Percentiles rank a stretch among this genome's conserved stretches.
phyloP scores from a whole-genome alignment of 169 alveolate species.

The Theileria annulata region DNA sequence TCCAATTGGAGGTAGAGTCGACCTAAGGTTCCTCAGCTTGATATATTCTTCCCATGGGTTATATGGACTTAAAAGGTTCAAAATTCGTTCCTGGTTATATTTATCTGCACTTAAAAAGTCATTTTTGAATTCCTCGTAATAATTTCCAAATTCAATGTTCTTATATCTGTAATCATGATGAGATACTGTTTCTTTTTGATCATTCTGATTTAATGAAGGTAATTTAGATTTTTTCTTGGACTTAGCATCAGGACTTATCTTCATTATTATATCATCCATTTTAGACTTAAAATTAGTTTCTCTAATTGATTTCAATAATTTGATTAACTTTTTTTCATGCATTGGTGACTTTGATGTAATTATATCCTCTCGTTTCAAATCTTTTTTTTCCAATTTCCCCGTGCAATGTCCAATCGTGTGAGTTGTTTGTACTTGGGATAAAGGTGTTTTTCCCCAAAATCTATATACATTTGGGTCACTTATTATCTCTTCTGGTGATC shows the following conservation, averaged over 20 bases:
- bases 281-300: slow-evolving; percentile 3
- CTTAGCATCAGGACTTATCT: not conserved
- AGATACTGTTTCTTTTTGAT: not conserved
- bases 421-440: slow-evolving; percentile 22
- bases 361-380: slow-evolving; percentile 26
- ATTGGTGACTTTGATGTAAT: not conserved
- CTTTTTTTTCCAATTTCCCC: slow-evolving; percentile 17
- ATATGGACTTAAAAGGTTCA: slow-evolving; percentile 43
- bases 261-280: slow-evolving; percentile 5
- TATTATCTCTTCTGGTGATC: slow-evolving; percentile 45
- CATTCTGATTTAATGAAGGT: not conserved
- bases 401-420: not conserved
- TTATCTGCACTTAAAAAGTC: slow-evolving; percentile 9
- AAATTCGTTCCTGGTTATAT: slow-evolving; percentile 35
- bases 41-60: slow-evolving; percentile 65
- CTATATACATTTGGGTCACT: slow-evolving; percentile 41
- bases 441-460: slow-evolving; percentile 54
- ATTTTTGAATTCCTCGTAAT: slow-evolving; percentile 2
- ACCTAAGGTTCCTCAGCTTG: slow-evolving; percentile 21
- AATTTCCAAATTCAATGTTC: slow-evolving; percentile 1
- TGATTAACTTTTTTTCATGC: slow-evolving; percentile 5
- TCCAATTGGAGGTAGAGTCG: slow-evolving; percentile 4
- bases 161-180: slow-evolving; percentile 8
- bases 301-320: slow-evolving; percentile 16
- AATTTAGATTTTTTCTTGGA: not conserved